Base-by-base conservation (phyloP, 106 monocot species). In the Amphibolis antarctica region DNA sequence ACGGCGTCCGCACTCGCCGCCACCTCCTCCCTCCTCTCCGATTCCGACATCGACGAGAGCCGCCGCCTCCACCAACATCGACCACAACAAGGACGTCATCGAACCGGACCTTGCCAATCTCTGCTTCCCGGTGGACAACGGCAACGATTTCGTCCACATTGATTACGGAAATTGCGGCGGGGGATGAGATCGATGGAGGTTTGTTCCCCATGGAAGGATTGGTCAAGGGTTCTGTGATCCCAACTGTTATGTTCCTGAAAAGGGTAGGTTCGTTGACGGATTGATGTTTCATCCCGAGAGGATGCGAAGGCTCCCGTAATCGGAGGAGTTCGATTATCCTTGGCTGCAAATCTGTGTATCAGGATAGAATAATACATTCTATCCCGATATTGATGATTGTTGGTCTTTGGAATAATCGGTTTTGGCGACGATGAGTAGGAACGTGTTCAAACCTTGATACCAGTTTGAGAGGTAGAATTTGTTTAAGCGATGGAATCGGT, bases 241-340 rank as follows among this genome's bases (percentile, higher is more conserved):
- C 0, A 75, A 79, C 21, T 63, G 50, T 5, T 96, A 80, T 65
- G 69, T 81, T 29, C 84, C 86, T 9, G 78, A 80, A 1, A 82
- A 87, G 50, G 96, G 96, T 0, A 86, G 82, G 72, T 96, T 96
- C 43, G 69, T 87, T 6, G 77, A 90, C 76, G 96, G 96, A 0
- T 68, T 94, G 68, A 89, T 89, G 66, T 96, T 96, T 42, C 96
- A 96, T 77, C 96, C 96, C 0, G 96, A 96, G 76, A 30, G 96
- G 18, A 87, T 96, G 96, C 64, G 96, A 64, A 26, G 30, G 46
- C 19, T n/a, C n/a, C n/a, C 53, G 0, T 74, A 52, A 0, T 66
- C 75, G 0, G 89, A 86, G 28, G 85, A 88, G 12, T 96, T 96
- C 42, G 84, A 96, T 63, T 96, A 96, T 56, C 86, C 80, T n/a